phyloP scores from a whole-genome alignment of 768 basidiomycete species.

The Exsudoporus frostii region DNA sequence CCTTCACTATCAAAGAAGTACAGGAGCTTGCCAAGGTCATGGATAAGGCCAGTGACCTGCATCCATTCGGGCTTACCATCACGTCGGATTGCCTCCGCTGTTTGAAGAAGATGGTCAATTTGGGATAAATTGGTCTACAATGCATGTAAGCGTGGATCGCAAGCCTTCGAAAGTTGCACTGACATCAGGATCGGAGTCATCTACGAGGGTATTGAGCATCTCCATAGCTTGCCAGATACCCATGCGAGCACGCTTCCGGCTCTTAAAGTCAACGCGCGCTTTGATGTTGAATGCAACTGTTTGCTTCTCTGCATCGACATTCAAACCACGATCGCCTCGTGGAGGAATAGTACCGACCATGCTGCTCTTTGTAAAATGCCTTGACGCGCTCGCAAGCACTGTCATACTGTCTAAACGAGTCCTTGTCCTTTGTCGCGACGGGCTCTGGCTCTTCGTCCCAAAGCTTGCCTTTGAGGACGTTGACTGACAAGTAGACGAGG shows the following conservation, averaged over 20 bases:
- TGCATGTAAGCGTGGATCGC: slow-evolving; percentile 8
- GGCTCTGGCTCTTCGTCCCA: slow-evolving; percentile 60
- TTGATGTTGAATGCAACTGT: slow-evolving; percentile 82
- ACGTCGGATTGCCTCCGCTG: slow-evolving; percentile 82
- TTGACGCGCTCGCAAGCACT: slow-evolving; percentile 76
- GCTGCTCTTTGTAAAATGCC: slow-evolving; percentile 74
- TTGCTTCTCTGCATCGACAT: slow-evolving; percentile 64
- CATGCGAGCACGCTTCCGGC: slow-evolving; percentile 68
- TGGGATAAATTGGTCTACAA: slow-evolving; percentile 71
- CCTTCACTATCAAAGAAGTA: slow-evolving; percentile 82
- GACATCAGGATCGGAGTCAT: slow-evolving; percentile 90
- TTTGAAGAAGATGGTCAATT: slow-evolving; percentile 89
- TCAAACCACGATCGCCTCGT: neutral
- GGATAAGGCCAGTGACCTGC: slow-evolving; percentile 84
- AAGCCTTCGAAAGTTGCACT: neutral
- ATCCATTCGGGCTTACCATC: slow-evolving; percentile 92
- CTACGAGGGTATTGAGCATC: slow-evolving; percentile 80
- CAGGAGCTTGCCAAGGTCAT: slow-evolving; percentile 87
- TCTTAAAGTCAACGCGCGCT: slow-evolving; percentile 72
- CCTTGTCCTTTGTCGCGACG: slow-evolving; percentile 60
- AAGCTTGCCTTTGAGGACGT: slow-evolving; percentile 58
- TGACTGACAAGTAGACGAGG: slow-evolving; percentile 44
- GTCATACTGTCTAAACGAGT: slow-evolving; percentile 69
- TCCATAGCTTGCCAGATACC: slow-evolving; percentile 85
- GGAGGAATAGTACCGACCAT: slow-evolving; percentile 44